These are phyloP conservation scores for Pseudogymnoascus sp. DNA, from an alignment of 2,329 filamentous ascomycete species.

Conservation along the genomic window DNA sequence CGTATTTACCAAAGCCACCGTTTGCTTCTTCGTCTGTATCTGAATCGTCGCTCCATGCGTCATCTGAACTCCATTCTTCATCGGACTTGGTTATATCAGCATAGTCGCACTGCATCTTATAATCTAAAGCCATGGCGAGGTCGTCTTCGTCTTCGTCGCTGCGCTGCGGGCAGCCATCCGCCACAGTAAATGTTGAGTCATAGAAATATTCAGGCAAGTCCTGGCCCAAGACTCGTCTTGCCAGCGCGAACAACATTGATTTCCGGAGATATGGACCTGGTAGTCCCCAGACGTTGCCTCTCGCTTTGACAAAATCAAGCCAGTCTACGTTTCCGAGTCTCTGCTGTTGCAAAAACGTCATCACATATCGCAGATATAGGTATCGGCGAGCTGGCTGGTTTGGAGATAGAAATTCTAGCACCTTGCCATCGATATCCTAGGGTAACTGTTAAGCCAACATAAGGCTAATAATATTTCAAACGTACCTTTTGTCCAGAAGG, in stretches of 20 bases:
- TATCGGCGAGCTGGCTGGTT: slow-evolving; percentile 14
- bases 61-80: not conserved
- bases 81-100: not conserved
- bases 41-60: not conserved
- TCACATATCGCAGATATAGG: slow-evolving; percentile 12
- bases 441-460: slow-evolving; percentile 1
- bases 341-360: slow-evolving; percentile 10
- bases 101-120: slow-evolving; percentile 11
- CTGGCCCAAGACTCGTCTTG: slow-evolving; percentile 10
- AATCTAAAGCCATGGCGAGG: slow-evolving; percentile 12
- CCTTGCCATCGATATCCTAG: slow-evolving; percentile 13
- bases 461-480: slow-evolving; percentile 7
- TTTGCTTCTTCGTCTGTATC: not conserved
- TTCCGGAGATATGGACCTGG: slow-evolving; percentile 14
- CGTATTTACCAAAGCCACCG: not conserved
- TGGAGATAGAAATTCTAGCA: slow-evolving; percentile 11
- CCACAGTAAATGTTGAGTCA: slow-evolving; percentile 13
- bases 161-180: slow-evolving; percentile 12
- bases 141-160: slow-evolving; percentile 14
- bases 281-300: slow-evolving; percentile 9
- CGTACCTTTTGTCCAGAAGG: slow-evolving; percentile 10
- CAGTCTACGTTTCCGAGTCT: slow-evolving; percentile 10
- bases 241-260: slow-evolving; percentile 12
- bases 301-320: slow-evolving; percentile 1
- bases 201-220: slow-evolving; percentile 12